Percentiles rank a stretch among this genome's conserved stretches.
phyloP scores from a whole-genome alignment of 345 rosid genomes.

The Mercurialis annua region DNA sequence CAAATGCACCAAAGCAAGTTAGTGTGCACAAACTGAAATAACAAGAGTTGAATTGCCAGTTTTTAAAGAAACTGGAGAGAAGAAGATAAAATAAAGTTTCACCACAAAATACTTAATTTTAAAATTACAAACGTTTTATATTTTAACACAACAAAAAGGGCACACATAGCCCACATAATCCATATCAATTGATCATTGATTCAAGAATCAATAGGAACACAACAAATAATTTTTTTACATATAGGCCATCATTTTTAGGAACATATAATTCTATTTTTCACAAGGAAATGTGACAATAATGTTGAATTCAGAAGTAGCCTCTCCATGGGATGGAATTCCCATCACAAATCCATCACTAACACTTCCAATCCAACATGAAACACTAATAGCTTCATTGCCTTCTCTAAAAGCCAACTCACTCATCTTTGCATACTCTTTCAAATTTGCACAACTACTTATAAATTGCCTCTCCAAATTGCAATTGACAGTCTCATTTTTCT shows the following conservation, averaged over 20 bases:
- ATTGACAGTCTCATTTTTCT: conserved; percentile 17
- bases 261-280: neutral
- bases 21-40: too few relatives aligned
- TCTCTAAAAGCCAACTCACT: conserved; percentile 32
- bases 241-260: neutral
- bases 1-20: too few relatives aligned
- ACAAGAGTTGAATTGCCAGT: too few relatives aligned
- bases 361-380: conserved; percentile 53
- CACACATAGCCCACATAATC: too few relatives aligned
- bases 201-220: too few relatives aligned
- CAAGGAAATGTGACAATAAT: conserved; percentile 38
- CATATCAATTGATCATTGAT: too few relatives aligned
- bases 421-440: conserved; percentile 39
- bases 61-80: too few relatives aligned
- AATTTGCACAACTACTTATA: conserved; percentile 1
- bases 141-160: too few relatives aligned
- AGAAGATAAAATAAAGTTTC: too few relatives aligned
- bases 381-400: conserved; percentile 35
- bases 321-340: conserved; percentile 28
- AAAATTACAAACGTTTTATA: too few relatives aligned
- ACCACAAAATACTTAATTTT: too few relatives aligned
- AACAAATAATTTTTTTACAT: neutral
- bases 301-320: conserved; percentile 9
- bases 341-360: conserved; percentile 37
- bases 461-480: neutral